These are phyloP conservation scores for Alternaria arbusti DNA, from an alignment of 2,329 filamentous ascomycete genomes.

Conservation along the genomic window DNA sequence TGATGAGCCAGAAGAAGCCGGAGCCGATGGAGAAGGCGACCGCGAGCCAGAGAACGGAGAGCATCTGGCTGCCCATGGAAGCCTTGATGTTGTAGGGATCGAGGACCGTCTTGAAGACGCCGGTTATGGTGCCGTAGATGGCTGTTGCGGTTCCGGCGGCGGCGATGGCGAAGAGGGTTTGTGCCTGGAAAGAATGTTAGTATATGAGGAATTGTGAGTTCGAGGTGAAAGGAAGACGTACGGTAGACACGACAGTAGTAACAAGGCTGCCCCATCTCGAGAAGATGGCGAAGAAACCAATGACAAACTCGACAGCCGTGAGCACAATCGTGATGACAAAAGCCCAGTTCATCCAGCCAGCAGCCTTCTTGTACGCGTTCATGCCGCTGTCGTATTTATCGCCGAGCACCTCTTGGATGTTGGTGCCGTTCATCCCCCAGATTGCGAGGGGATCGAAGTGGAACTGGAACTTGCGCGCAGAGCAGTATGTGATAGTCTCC, in stretches of 20 bases:
- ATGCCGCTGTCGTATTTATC: slow-evolving; percentile 70
- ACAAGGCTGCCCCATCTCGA: slow-evolving; percentile 81
- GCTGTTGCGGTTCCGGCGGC: slow-evolving; percentile 77
- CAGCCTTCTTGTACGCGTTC: slow-evolving; percentile 73
- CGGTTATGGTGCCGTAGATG: slow-evolving; percentile 73
- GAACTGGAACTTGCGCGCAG: slow-evolving; percentile 75
- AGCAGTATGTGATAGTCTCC: slow-evolving; percentile 67
- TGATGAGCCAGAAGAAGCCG: slow-evolving; percentile 89
- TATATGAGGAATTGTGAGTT: too few relatives aligned
- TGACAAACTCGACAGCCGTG: slow-evolving; percentile 73
- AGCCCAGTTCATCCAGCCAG: slow-evolving; percentile 82
- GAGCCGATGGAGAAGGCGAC: slow-evolving; percentile 77
- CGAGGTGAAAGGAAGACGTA: too few relatives aligned
- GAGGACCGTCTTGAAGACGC: slow-evolving; percentile 69
- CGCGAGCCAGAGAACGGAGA: slow-evolving; percentile 78
- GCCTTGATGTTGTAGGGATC: slow-evolving; percentile 74
- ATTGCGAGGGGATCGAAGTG: slow-evolving; percentile 74
- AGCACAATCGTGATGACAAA: slow-evolving; percentile 76
- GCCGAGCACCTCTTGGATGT: slow-evolving; percentile 63
- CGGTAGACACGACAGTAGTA: slow-evolving; percentile 75
- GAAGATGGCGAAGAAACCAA: slow-evolving; percentile 84
- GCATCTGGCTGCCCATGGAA: slow-evolving; percentile 71
- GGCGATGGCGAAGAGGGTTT: slow-evolving; percentile 64
- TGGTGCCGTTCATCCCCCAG: slow-evolving; percentile 65
- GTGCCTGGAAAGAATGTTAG: too few relatives aligned